A percentile compares a stretch with the other conserved stretches of the same genome.
Conservation (phyloP, 1,284 basidiomycete genomes). For the Leccinum colubrinum region DNA sequence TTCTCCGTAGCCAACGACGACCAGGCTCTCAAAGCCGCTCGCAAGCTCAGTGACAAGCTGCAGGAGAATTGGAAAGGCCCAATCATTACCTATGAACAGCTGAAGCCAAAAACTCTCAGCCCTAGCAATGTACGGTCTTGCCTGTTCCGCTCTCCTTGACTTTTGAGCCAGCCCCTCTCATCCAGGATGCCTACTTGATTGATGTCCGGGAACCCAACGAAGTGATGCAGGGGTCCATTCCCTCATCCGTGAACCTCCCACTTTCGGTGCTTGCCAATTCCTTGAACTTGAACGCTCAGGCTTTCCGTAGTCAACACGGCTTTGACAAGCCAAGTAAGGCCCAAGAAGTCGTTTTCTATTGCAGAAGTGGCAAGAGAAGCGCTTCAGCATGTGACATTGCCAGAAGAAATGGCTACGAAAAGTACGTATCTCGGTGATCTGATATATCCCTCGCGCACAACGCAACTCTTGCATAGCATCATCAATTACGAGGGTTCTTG, state of each 20-base stretch:
- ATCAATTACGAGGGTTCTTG: conserved; percentile 91
- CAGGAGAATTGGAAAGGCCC: conserved; percentile 71
- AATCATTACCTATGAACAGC: conserved; percentile 75
- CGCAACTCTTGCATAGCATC: conserved; percentile 43
- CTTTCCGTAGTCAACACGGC: conserved; percentile 72
- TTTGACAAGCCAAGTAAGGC: conserved; percentile 79
- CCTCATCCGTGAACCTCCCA: conserved; percentile 92
- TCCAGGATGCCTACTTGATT: conserved; percentile 77
- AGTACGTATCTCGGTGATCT: conserved; percentile 46
- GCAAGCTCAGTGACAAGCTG: conserved; percentile 45
- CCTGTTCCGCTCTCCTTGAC: not conserved
- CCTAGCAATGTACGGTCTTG: conserved; percentile 70
- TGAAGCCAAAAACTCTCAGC: conserved; percentile 80
- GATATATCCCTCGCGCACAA: not conserved
- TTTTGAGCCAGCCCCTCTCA: not conserved
- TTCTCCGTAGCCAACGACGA: conserved; percentile 28
- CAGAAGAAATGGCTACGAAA: conserved; percentile 80
- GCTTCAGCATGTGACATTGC: conserved; percentile 85
- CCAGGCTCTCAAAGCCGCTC: conserved; percentile 38
- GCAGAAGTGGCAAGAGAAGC: conserved; percentile 87
- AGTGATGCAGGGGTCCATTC: conserved; percentile 92
- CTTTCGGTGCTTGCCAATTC: conserved; percentile 77
- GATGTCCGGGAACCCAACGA: conserved; percentile 96
- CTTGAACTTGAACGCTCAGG: conserved; percentile 57
- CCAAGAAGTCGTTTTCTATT: conserved; percentile 93